A percentile compares a stretch with the other conserved stretches of the same genome.
Conservation (phyloP, 192 early-diverging fungal species). For the Coemansia sp. region DNA sequence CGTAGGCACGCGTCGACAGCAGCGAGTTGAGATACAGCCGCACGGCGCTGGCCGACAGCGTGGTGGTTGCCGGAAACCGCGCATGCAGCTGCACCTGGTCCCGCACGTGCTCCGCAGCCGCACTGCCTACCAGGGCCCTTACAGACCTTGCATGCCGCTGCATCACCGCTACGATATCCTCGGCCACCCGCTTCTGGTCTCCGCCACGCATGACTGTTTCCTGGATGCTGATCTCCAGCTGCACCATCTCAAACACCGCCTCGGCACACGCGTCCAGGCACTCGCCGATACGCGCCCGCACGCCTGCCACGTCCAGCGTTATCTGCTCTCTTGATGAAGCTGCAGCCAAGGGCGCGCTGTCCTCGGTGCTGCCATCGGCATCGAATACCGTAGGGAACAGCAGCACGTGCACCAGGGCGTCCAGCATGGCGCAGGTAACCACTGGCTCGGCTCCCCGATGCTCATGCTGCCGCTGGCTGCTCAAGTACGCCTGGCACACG, state of each 20-base stretch:
- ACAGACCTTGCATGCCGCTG: constrained; percentile 26
- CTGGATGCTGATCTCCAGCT: constrained; percentile 51
- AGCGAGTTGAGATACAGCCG: constrained; percentile 54
- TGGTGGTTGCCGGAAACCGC: constrained; percentile 39
- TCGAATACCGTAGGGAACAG: constrained; percentile 77
- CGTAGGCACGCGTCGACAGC: constrained; percentile 48
- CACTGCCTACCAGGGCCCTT: constrained; percentile 12
- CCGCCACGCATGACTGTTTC: constrained; percentile 47
- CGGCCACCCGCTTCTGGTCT: constrained; percentile 52
- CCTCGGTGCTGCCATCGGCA: constrained; percentile 25
- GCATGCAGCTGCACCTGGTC: constrained; percentile 36
- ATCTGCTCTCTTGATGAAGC: constrained; percentile 14
- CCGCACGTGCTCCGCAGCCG: not conserved
- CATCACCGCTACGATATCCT: constrained; percentile 37
- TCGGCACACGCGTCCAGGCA: constrained; percentile 38
- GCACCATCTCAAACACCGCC: constrained; percentile 52
- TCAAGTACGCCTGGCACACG: constrained; percentile 42
- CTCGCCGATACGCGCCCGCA: constrained; percentile 39
- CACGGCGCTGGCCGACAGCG: constrained; percentile 53
- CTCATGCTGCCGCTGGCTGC: constrained; percentile 17
- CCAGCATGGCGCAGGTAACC: constrained; percentile 33
- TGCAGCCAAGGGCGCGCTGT: not conserved
- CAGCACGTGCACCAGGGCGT: constrained; percentile 58
- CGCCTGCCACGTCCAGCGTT: constrained; percentile 21
- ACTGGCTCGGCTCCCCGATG: not conserved